Conservation (phyloP, 768 basidiomycete genomes). For the Psilocybe sp. region DNA sequence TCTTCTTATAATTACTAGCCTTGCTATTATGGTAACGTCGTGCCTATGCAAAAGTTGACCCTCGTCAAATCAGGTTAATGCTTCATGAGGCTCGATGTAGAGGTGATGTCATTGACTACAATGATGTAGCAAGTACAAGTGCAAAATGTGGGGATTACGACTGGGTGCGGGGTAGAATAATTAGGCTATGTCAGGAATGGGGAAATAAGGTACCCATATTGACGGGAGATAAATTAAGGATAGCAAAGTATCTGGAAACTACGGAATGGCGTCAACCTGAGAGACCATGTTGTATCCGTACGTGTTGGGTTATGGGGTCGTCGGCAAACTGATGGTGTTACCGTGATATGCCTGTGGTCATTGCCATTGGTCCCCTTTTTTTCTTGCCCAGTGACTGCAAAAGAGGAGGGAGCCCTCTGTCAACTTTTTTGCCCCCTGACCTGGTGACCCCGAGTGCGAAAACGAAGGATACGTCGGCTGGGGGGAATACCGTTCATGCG, state of each 20-base stretch:
- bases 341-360: no score
- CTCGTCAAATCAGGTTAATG: no score
- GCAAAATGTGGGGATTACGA: no score
- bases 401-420: constrained; percentile 60
- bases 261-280: constrained; percentile 18
- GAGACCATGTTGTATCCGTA: constrained; percentile 36
- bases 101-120: no score
- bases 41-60: no score
- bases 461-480: constrained; percentile 46
- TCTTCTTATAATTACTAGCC: neutral
- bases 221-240: neutral
- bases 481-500: constrained; percentile 54
- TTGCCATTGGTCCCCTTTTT: constrained; percentile 46
- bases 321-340: no score
- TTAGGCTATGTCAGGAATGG: constrained; percentile 1
- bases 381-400: constrained; percentile 38
- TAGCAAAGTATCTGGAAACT: constrained; percentile 6
- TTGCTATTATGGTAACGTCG: neutral
- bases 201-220: no score
- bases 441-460: constrained; percentile 46
- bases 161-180: neutral
- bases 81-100: no score
- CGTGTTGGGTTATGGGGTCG: constrained; percentile 29
- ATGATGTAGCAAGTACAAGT: no score
- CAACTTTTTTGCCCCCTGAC: constrained; percentile 46